Evolutionary conservation across 306 rosid genomes (phyloP), one percentile per base, ranked within the genome.

Genomic region (Citrullus amarus): DNA sequence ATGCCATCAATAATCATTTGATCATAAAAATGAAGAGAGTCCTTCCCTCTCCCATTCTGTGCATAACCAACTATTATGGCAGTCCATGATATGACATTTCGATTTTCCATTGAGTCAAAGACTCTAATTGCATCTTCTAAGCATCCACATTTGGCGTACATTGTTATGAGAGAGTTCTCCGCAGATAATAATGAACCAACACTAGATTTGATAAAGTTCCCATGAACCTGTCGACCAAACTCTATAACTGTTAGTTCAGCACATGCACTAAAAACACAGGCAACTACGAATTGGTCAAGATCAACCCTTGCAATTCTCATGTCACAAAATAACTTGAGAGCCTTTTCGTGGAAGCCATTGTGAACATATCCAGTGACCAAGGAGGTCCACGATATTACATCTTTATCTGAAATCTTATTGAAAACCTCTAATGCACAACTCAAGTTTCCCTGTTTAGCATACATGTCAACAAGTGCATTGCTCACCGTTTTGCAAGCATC

Each of bases 131-230:
- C 96, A 76, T 92, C 96, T 73, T 92, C 91, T 78, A 94, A 79
- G 82, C 97, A 89, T 78, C 98, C 97, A 74, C 97, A 90, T 85
- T 92, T 94, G 53, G 95, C 93, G 79, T 94, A 91, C 98, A 94
- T 88, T 50, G 93, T 57, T 78, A 94, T 89, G 17, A 90, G 93
- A 34, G 98, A 90, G 80, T 94, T 94, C 65, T 92, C 90, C 17
- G 88, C 88, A 0, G 97, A 91, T 13, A 85, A 67, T 17, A 91
- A 88, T 50, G 87, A 86, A 20, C 75, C 63, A 69, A 90, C 89
- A 22, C 96, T 90, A 22, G 89, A 86, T 82, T 88, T 94, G 30
- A 85, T 83, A 20, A 90, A 90, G 75, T 85, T 84, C 8, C 89
- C 85, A 83, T 94, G 98, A 76, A 89, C 89, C 77, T 92, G 97